Evolutionary conservation across 208 protist species (phyloP), one percentile per base, ranked within the genome.

Genomic region (Angomonas deanei): DNA sequence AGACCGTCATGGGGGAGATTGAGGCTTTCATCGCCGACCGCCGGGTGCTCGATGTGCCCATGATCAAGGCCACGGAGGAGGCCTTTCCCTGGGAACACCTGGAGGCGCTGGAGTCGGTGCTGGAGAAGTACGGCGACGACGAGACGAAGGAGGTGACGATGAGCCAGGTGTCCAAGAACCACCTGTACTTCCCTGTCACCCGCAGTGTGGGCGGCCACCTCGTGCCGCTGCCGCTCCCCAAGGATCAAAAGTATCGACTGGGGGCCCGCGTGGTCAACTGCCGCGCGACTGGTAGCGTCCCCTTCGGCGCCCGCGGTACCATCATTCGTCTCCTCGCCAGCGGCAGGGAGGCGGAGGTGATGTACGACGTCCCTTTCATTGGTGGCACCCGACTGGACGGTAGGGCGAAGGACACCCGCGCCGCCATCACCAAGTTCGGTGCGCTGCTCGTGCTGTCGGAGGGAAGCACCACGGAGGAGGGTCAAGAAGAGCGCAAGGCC

Each of bases 231-330:
- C 91, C 87, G 39, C 72, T 92, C 47, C 83, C 83, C 28, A 65
- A 78, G 48, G 75, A 91, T 23, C 83, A 92, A 68, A 80, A 34
- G 19, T 86, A 88, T 58, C 74, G 62, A 26, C 76, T 97, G 39
- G 84, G 88, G 56, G 66, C 77, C 5, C 85, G 91, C 13, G 91
- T 97, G 5, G 83, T 93, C 33, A 93, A 95, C 70, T 94, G 86
- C 67, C 76, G 87, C 0, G 78, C 83, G 2, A 82, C 78, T 5
- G 91, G 91, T 58, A 75, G 26, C 49, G 74, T 81, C 10, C 86
- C 91, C 4, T 97, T 97, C 61, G 91, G 91, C 2, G 70, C 78
- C 1, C 61, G 62, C 4, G 91, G 91, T 53, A 93, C 84, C 21
- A 78, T 97, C 56, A 80, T 94, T 53, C 86, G 91, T n/a, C 60